Conservation (phyloP, 2,329 filamentous ascomycete species). For the Fusarium decemcellulare region DNA sequence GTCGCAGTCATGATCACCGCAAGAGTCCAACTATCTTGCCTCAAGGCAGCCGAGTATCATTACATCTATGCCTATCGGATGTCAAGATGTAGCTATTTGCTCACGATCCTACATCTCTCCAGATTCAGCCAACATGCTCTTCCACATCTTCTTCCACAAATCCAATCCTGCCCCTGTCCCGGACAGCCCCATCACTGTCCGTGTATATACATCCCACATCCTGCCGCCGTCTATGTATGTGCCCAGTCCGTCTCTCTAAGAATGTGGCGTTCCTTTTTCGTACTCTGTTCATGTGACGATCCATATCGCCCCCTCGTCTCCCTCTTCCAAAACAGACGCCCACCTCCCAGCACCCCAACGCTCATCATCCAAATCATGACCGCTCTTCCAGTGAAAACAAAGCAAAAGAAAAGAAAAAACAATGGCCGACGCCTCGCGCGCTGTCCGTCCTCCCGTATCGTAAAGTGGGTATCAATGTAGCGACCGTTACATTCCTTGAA, state of each 20-base stretch:
- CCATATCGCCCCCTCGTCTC: not conserved
- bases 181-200: conserved; percentile 12
- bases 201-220: conserved; percentile 28
- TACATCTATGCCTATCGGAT: conserved; percentile 25
- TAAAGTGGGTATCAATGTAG: conserved; percentile 57
- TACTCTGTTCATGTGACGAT: conserved; percentile 2
- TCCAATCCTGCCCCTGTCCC: not conserved
- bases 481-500: conserved; percentile 59
- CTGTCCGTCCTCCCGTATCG: conserved; percentile 47
- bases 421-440: conserved; percentile 44
- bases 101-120: conserved; percentile 18
- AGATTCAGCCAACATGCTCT: not conserved
- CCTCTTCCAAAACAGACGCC: conserved; percentile 22
- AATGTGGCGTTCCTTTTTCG: conserved; percentile 26
- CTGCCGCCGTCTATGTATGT: conserved; percentile 32
- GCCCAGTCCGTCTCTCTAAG: conserved; percentile 35
- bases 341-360: conserved; percentile 20
- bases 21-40: not conserved
- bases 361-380: conserved; percentile 41
- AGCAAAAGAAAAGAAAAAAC: conserved; percentile 32
- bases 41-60: conserved; percentile 21
- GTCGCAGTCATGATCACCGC: no score
- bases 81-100: conserved; percentile 13
- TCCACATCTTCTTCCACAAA: not conserved
- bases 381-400: conserved; percentile 40